Evolutionary conservation across 2,329 filamentous ascomycete species (phyloP), one percentile per base, ranked within the genome.

Genomic region (Chaetomiaceae sp.): DNA sequence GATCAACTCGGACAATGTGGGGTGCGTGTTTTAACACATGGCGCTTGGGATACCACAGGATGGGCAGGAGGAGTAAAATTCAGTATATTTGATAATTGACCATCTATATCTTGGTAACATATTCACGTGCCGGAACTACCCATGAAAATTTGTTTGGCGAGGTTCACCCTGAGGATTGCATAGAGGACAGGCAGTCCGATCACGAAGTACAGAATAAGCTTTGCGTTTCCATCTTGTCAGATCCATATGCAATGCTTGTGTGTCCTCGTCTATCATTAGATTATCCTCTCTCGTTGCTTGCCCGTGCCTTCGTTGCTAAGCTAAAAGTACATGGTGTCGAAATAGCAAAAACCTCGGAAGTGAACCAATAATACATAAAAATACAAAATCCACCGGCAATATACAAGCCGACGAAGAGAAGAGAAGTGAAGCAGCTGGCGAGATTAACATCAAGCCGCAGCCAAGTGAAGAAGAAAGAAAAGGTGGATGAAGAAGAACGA

Each of bases 11-110:
- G 26, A 35, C 9, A n/a, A 36, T 33, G 47, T 34, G 29, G 29
- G 41, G 47, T 51, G 46, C 54, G 39, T 56, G 52, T 55, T 52
- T 56, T 56, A 56, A 56, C 54, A 56, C 53, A 56, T 54, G 54
- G 51, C 51, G 51, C 54, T 49, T 27, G 22, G 12, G 49, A 41
- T 35, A 42, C 20, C 30, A 38, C 26, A 26, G 14, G 34, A 7
- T n/a, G 5, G 27, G 42, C 30, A 42, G 37, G 45, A 38, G 12
- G 15, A 3, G 22, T 38, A 38, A 42, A 42, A 45, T n/a, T 22
- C 9, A 32, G 29, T 3, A 32, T 14, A 14, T n/a, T 14, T n/a
- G 6, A 11, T 32, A 32, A 30, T 6, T 14, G 12, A n/a, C 3
- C 3, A 7, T n/a, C n/a, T 32, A 32, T 12, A 11, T n/a, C n/a